These are phyloP conservation scores for Aphanoascus verrucosus DNA, from an alignment of 2,329 filamentous ascomycete species.

Conservation along the genomic window DNA sequence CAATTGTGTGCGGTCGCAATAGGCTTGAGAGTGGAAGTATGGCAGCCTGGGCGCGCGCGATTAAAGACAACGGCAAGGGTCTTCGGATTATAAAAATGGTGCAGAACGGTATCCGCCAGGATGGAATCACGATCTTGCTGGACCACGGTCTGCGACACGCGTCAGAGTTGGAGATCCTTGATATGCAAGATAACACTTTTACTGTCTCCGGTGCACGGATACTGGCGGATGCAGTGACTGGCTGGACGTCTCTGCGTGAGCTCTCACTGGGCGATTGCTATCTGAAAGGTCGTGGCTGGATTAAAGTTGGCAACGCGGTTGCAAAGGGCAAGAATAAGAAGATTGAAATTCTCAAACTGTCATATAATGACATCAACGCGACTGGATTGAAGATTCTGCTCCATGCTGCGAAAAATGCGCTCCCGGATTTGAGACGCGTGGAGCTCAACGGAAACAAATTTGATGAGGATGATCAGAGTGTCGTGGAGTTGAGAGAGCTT, in stretches of 20 bases:
- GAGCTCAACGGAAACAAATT: slow-evolving; percentile 98
- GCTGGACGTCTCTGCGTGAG: slow-evolving; percentile 68
- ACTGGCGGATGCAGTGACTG: slow-evolving; percentile 60
- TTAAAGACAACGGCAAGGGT: slow-evolving; percentile 63
- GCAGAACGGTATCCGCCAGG: slow-evolving; percentile 91
- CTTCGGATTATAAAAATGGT: slow-evolving; percentile 91
- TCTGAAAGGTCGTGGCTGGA: slow-evolving; percentile 63
- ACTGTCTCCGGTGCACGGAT: slow-evolving; percentile 69
- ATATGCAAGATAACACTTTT: slow-evolving; percentile 97
- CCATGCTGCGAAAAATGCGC: slow-evolving; percentile 52
- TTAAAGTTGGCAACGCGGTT: slow-evolving; percentile 63
- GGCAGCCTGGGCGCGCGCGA: slow-evolving; percentile 85
- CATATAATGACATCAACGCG: slow-evolving; percentile 88
- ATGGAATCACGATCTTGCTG: slow-evolving; percentile 76
- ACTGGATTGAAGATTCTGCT: slow-evolving; percentile 62
- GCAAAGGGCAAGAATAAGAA: slow-evolving; percentile 64
- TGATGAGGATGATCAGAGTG: slow-evolving; percentile 65
- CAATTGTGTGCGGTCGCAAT: slow-evolving; percentile 94
- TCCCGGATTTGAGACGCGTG: slow-evolving; percentile 71
- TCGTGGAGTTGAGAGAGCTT: slow-evolving; percentile 58
- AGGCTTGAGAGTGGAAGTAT: slow-evolving; percentile 92
- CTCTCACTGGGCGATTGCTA: slow-evolving; percentile 84
- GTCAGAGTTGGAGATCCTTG: slow-evolving; percentile 59
- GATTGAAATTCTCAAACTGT: slow-evolving; percentile 69
- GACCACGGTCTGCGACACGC: slow-evolving; percentile 66